A percentile compares a stretch with the other conserved stretches of the same genome.
phyloP scores from a whole-genome alignment of 345 rosid species.

The Triadica sebifera region DNA sequence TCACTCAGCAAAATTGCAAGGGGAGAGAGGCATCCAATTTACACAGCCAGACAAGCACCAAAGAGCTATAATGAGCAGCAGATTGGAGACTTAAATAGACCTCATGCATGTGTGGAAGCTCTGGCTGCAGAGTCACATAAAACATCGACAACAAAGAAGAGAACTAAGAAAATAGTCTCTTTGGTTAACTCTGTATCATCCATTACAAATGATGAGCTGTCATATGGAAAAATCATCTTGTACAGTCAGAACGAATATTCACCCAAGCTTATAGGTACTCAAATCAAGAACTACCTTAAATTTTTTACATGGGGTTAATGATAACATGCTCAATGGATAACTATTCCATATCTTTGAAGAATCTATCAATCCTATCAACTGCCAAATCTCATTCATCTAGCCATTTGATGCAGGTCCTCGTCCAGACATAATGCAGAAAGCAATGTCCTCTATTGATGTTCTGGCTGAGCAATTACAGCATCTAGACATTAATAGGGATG shows the following conservation, averaged over 20 bases:
- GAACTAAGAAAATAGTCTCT: slow-evolving; percentile 40
- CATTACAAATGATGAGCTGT: slow-evolving; percentile 26
- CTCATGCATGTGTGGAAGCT: slow-evolving; percentile 35
- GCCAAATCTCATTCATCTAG: slow-evolving; percentile 17
- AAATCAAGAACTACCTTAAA: not conserved
- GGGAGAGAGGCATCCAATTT: slow-evolving; percentile 20
- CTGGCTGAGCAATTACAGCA: slow-evolving; percentile 15
- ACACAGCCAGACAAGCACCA: slow-evolving; percentile 21
- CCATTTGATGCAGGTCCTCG: slow-evolving; percentile 22
- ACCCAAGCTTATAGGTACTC: slow-evolving; percentile 46
- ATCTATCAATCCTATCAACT: slow-evolving; percentile 5
- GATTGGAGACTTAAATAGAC: slow-evolving; percentile 17
- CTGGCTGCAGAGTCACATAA: slow-evolving; percentile 32
- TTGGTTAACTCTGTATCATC: slow-evolving; percentile 28
- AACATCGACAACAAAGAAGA: slow-evolving; percentile 49
- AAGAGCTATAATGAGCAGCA: slow-evolving; percentile 20
- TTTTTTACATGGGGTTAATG: not conserved
- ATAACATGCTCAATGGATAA: too few species aligned
- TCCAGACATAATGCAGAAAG: slow-evolving; percentile 4
- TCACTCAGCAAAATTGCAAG: slow-evolving; percentile 38
- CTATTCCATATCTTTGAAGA: slow-evolving; percentile 1
- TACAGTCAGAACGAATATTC: slow-evolving; percentile 27
- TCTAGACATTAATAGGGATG: slow-evolving; percentile 18
- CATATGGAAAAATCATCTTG: slow-evolving; percentile 34
- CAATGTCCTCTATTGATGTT: slow-evolving; percentile 10